A percentile compares a stretch with the other conserved stretches of the same genome.
phyloP scores from a whole-genome alignment of 228 moss, liverwort and hornwort species.

The Sphagnum magellanicum region DNA sequence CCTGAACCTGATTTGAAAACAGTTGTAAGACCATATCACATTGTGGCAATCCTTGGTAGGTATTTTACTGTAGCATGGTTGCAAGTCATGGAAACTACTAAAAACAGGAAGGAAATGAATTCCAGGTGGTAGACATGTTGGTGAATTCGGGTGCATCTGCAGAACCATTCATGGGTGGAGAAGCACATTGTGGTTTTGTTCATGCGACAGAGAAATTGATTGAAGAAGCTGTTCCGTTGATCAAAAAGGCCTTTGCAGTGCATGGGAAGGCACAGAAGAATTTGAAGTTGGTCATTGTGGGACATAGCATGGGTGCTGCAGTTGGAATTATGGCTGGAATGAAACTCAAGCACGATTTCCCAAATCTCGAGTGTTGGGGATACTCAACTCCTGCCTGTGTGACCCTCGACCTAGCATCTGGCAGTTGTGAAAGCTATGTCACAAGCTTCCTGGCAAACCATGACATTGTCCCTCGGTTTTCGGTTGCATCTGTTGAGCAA shows the following conservation, averaged over 20 bases:
- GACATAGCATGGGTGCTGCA: constrained; percentile 94
- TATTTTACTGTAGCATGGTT: neutral
- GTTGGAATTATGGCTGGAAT: constrained; percentile 66
- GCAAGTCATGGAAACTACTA: too few relatives aligned
- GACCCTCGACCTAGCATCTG: constrained; percentile 55
- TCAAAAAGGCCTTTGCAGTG: constrained; percentile 70
- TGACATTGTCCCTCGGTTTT: constrained; percentile 88
- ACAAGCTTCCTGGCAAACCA: constrained; percentile 71
- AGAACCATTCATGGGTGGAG: constrained; percentile 50
- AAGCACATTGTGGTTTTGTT: constrained; percentile 69
- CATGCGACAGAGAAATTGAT: constrained; percentile 58
- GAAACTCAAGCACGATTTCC: constrained; percentile 39
- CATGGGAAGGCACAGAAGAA: constrained; percentile 40
- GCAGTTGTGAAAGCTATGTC: constrained; percentile 56
- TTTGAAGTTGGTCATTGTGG: constrained; percentile 68
- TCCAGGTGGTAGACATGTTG: constrained; percentile 76
- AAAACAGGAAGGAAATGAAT: neutral
- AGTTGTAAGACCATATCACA: neutral
- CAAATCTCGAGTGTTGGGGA: constrained; percentile 69
- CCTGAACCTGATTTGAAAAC: neutral
- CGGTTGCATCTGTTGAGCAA: constrained; percentile 56
- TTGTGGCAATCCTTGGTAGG: neutral
- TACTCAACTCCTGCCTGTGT: constrained; percentile 81
- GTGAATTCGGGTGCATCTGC: constrained; percentile 68
- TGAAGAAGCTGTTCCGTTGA: constrained; percentile 54